phyloP scores from a whole-genome alignment of 1,284 basidiomycete genomes.

The Leccinum pseudoinsigne region DNA sequence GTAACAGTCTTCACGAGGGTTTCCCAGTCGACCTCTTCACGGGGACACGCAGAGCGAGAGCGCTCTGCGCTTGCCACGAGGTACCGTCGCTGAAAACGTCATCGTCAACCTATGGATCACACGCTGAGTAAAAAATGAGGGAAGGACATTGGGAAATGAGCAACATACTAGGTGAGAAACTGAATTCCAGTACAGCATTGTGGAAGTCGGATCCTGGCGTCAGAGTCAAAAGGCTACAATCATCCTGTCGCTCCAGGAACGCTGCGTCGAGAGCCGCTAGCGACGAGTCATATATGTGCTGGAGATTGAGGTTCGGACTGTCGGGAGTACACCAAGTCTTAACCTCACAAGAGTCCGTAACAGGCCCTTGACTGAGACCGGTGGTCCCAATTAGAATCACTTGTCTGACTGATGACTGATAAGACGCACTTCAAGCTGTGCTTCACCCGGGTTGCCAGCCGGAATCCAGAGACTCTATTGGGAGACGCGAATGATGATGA shows the following conservation, averaged over 20 bases:
- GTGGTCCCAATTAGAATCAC: neutral
- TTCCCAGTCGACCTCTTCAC: conserved; percentile 10
- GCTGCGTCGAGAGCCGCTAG: conserved; percentile 9
- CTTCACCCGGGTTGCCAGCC: neutral
- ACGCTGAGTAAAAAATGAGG: neutral
- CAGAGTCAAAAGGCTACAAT: conserved; percentile 9
- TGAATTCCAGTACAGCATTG: conserved; percentile 5
- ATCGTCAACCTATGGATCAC: conserved; percentile 2
- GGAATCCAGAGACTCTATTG: neutral
- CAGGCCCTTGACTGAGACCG: neutral
- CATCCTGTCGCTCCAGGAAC: neutral
- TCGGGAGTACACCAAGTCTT: neutral
- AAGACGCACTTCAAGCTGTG: neutral
- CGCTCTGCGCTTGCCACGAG: conserved; percentile 6
- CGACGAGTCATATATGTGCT: conserved; percentile 9
- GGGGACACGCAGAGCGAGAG: conserved; percentile 18
- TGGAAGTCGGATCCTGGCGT: neutral
- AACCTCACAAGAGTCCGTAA: neutral
- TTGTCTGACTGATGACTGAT: neutral
- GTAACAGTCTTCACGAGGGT: conserved; percentile 5
- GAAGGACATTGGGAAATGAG: conserved; percentile 8
- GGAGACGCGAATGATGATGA: neutral
- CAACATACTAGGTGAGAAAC: neutral
- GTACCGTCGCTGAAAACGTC: conserved; percentile 6
- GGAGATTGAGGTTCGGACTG: conserved; percentile 11